Conservation (phyloP, 257 asterid species). For the Fraxinus anomala region DNA sequence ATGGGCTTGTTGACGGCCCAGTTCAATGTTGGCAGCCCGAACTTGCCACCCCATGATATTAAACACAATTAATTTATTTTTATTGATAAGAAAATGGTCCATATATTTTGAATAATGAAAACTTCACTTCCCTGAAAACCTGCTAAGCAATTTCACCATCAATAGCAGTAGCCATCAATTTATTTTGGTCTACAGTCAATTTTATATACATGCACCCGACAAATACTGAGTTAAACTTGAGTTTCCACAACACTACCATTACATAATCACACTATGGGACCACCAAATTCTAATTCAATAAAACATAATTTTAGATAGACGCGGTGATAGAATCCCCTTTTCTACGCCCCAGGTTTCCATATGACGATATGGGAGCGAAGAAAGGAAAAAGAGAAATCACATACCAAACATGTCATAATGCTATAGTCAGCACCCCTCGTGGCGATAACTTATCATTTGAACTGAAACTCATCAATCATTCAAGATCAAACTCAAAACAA, state of each 20-base stretch:
- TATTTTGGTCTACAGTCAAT: neutral
- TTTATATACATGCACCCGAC: conserved; percentile 35
- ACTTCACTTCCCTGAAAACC: neutral
- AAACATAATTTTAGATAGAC: neutral
- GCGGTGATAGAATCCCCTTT: neutral
- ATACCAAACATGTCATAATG: too few relatives aligned
- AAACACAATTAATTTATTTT: too few relatives aligned
- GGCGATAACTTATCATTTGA: too few relatives aligned
- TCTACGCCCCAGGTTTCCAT: neutral
- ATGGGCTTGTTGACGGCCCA: too few relatives aligned
- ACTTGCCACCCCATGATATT: too few relatives aligned
- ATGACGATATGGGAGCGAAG: too few relatives aligned
- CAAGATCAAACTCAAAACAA: neutral
- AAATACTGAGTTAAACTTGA: conserved; percentile 27
- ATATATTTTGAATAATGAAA: neutral
- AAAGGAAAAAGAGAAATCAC: too few relatives aligned
- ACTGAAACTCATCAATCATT: too few relatives aligned
- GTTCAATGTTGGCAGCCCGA: too few relatives aligned
- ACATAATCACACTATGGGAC: conserved; percentile 21
- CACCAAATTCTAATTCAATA: conserved; percentile 12
- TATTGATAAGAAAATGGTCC: too few relatives aligned
- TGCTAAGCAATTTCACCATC: conserved; percentile 7
- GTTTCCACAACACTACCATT: conserved; percentile 18
- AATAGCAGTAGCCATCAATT: conserved; percentile 2
- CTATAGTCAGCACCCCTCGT: too few relatives aligned